These are phyloP conservation scores for Alliaria petiolata DNA, from an alignment of 345 rosid species.

Conservation along the genomic window DNA sequence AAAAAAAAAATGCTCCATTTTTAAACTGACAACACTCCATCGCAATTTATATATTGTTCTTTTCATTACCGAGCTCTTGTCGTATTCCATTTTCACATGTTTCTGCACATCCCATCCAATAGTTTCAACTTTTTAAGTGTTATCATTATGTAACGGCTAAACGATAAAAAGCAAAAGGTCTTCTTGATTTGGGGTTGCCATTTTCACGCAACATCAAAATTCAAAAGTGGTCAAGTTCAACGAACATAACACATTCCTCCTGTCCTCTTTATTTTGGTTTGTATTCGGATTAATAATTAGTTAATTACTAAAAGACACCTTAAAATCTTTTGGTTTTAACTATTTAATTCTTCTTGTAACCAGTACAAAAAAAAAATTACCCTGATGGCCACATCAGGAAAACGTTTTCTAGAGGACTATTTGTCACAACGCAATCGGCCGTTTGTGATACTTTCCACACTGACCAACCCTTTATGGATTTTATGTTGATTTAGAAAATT, in stretches of 20 bases:
- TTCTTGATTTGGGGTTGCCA: background rate
- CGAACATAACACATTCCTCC: background rate
- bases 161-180: background rate
- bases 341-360: background rate
- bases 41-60: too few relatives aligned
- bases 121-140: background rate
- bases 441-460: conserved; percentile 5
- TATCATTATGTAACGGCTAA: conserved; percentile 9
- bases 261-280: background rate
- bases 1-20: too few relatives aligned
- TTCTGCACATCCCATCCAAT: conserved; percentile 2
- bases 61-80: background rate
- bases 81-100: background rate
- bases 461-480: background rate
- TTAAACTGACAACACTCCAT: too few relatives aligned
- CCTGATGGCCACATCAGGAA: background rate
- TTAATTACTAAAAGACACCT: background rate
- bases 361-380: background rate
- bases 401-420: background rate
- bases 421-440: conserved; percentile 4
- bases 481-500: background rate
- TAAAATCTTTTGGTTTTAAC: background rate
- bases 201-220: conserved; percentile 18
- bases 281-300: background rate
- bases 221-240: conserved; percentile 14